Evolutionary conservation across 2,329 filamentous ascomycete genomes (phyloP), one percentile per base, ranked within the genome.

Genomic region (Rutstroemia sp.): DNA sequence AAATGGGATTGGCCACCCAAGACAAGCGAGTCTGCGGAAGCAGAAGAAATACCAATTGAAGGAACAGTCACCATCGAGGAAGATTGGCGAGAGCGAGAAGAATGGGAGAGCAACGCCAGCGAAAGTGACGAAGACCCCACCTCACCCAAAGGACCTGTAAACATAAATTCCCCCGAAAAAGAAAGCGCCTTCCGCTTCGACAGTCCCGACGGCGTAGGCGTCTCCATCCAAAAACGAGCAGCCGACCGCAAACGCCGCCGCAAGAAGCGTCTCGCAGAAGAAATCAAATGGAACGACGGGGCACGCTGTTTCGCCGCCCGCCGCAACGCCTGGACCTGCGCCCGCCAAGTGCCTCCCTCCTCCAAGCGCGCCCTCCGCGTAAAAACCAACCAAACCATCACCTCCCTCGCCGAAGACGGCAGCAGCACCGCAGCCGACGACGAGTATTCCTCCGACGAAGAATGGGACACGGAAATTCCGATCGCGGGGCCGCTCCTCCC

Each of bases 301-400:
- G 70, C 96, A 56, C 80, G 84, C n/a, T 87, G 87, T 69, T 97
- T 90, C 72, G 81, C 85, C 58, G 81, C 85, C 30, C 78, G 89
- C 58, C 80, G 92, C 49, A 84, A 96, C 72, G 85, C 83, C 6
- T 97, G 92, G 92, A 92, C 91, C 1, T 86, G 88, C 34, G 92
- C 90, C 34, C 80, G 80, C 61, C 79, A 75, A 10, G 80, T 79
- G 38, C 25, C 56, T 16, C 52, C 52, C 38, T 58, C 79, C 80
- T 61, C 77, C 79, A 69, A 30, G 25, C 34, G 42, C 9, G 19
- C 39, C 14, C 12, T 30, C 9, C 21, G 34, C 12, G 44, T 50
- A 4, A 54, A 48, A 74, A 76, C 54, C 18, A 5, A n/a, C 12
- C 23, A 18, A 8, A 5, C 75, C 58, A 74, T 75, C 45, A 70